phyloP scores from a whole-genome alignment of 1,284 basidiomycete genomes.

The Phylloboletellus chloephorus region DNA sequence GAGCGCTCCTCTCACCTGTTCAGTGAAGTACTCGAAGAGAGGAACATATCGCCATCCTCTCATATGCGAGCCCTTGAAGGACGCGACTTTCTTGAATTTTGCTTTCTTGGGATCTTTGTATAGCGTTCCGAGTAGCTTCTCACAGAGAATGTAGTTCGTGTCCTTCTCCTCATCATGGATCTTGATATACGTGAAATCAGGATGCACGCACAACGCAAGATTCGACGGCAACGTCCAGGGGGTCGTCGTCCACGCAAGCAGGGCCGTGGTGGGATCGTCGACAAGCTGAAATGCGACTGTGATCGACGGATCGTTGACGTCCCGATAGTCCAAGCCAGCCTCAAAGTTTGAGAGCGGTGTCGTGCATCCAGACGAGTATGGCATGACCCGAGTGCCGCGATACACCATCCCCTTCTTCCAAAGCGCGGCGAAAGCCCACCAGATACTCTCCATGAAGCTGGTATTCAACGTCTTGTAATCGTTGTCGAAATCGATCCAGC shows the following conservation, averaged over 20 bases:
- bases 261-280: slow-evolving; percentile 85
- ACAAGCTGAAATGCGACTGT: slow-evolving; percentile 92
- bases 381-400: slow-evolving; percentile 93
- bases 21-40: slow-evolving; percentile 94
- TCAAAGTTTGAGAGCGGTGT: slow-evolving; percentile 99
- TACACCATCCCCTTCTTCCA: slow-evolving; percentile 95
- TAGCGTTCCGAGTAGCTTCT: slow-evolving; percentile 80
- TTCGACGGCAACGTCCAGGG: slow-evolving; percentile 99
- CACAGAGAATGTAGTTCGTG: slow-evolving; percentile 91
- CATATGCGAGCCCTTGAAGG: slow-evolving; percentile 88
- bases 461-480: slow-evolving; percentile 98
- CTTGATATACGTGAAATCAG: slow-evolving; percentile 95
- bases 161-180: slow-evolving; percentile 89
- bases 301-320: slow-evolving; percentile 95
- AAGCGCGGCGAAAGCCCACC: slow-evolving; percentile 98
- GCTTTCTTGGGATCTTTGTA: slow-evolving; percentile 99
- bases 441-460: slow-evolving; percentile 96
- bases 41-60: slow-evolving; percentile 97
- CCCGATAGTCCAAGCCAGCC: slow-evolving; percentile 89
- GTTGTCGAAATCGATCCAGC: slow-evolving; percentile 99
- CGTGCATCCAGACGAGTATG: slow-evolving; percentile 95
- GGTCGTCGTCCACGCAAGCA: slow-evolving; percentile 98
- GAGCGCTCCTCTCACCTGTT: slow-evolving; percentile 53
- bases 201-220: slow-evolving; percentile 92
- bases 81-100: slow-evolving; percentile 88